Evolutionary conservation across 805 yeast genomes (phyloP).

Genomic region (Kodamaea neixiangensis): DNA sequence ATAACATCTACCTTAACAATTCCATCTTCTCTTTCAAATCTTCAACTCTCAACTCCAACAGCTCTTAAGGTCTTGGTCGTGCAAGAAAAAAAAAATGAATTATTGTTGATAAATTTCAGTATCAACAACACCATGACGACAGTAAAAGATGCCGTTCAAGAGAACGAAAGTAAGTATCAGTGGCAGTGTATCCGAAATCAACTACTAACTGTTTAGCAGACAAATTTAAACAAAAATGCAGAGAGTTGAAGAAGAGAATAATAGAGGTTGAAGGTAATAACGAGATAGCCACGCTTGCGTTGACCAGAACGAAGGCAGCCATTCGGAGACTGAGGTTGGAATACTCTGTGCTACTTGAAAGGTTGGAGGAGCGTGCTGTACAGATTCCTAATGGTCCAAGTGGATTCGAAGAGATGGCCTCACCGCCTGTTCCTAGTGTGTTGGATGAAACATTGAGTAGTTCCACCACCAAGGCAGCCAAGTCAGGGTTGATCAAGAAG

Average conservation of each 20-base stretch:
- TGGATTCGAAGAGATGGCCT: slow-evolving; percentile 37
- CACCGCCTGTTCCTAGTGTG: slow-evolving; percentile 42
- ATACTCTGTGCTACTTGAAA: slow-evolving; percentile 75
- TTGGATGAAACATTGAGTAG: slow-evolving; percentile 32
- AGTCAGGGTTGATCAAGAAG: slow-evolving; percentile 24
- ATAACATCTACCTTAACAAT: no score
- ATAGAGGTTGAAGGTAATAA: slow-evolving; percentile 74
- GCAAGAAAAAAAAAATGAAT: neutral
- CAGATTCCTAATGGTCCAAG: slow-evolving; percentile 27
- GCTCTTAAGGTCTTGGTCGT: neutral
- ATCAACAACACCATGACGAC: slow-evolving; percentile 4
- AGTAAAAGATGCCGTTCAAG: slow-evolving; percentile 23
- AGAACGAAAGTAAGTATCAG: slow-evolving; percentile 40
- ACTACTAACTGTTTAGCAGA: slow-evolving; percentile 16
- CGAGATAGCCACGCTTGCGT: slow-evolving; percentile 72
- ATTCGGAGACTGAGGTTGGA: slow-evolving; percentile 81
- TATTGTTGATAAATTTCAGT: slow-evolving; percentile 1
- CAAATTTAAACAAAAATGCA: slow-evolving; percentile 63
- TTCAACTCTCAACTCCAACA: neutral
- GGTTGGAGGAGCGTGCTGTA: slow-evolving; percentile 62
- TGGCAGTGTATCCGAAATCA: neutral
- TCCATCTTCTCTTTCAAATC: no score
- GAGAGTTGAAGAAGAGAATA: slow-evolving; percentile 68
- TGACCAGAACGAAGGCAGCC: slow-evolving; percentile 73
- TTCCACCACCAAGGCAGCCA: slow-evolving; percentile 20